Base-by-base conservation (phyloP, 2,329 filamentous ascomycete species). In the Aspergillus sp. region DNA sequence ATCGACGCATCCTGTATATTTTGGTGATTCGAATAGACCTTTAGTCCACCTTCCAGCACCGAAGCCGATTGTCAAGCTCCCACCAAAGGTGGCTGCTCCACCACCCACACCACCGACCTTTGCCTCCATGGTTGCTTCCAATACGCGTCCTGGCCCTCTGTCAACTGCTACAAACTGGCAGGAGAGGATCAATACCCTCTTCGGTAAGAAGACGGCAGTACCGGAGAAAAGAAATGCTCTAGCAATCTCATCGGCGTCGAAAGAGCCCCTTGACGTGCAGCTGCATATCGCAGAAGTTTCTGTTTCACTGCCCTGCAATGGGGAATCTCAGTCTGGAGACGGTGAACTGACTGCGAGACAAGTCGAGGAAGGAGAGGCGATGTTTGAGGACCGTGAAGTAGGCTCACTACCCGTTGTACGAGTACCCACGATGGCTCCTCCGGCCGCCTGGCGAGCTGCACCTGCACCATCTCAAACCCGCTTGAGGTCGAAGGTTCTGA, bases 341-440 rank as follows among this genome's bases (percentile, higher is more conserved):
- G 76, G 77, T 48, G 79, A 80, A 31, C 70, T 82, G 19, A 80
- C 80, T 15, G 86, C 86, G 4, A 90, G 88, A 68, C 85, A 86
- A 48, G 88, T 91, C 75, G 88, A 89, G 6, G 89, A 91, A 62
- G 87, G 90, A 2, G 90, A 92, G 65, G 88, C 90, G 60, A 90
- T 90, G 63, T 93, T 93, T 63, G 90, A 91, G 68, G 88, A 91
- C 68, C 88, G 90, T 67, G 89, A 92, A 71, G 90, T 90, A 79
- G 89, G 89, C 3, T 92, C 89, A 7, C 75, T 91, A n/a, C 89
- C 89, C 0, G 81, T 84, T 21, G 85, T 92, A 23, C 84, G 83
- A 55, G 76, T 92, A n/a, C 89, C 89, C 7, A 79, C 81, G 47
- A 82, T 81, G 56, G 81, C 82, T 4, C 86, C 88, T 1, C 81